Evolutionary conservation across 805 yeast genomes (phyloP), one percentile per base, ranked within the genome.

Genomic region (Zygosaccharomyces kombuchaensis): DNA sequence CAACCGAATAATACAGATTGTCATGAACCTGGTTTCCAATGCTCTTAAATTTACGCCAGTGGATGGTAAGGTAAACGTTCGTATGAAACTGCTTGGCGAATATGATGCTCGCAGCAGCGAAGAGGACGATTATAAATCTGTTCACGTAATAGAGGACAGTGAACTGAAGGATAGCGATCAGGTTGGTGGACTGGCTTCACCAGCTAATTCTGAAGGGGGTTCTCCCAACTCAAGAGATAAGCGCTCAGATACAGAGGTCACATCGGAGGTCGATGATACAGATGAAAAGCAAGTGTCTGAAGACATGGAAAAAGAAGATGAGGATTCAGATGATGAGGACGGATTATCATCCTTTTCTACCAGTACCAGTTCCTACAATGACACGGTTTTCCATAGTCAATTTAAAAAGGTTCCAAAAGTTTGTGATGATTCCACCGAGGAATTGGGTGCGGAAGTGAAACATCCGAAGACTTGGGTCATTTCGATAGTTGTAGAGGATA

Each of bases 11-110:
- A 79, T 87, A 45, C 99, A 91, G 64, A 84, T 93, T 40, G 82
- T 91, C 6, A 89, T 91, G 90, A 93, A 93, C 58, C 71, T 93
- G 45, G 93, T 91, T 8, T 84, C 95, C 13, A 91, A 93, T 66
- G 82, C 96, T 0, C 71, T 93, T 56, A 93, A 93, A 63, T 93
- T 93, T 58, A 90, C 98, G 0, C 96, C 96, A 0, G 84, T 81
- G 13, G 87, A 87, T 48, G 98, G 97, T 2, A 74, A 77, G 12
- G 95, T 90, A 9, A 74, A 74, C 23, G 87, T 87, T 7, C 62
- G 72, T 1, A 76, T 84, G 52, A 76, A 72, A 50, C 62, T 83
- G n/a, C 45, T 83, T 14, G 93, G 93, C 32, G 86, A 81, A 58
- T 86, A 82, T 58, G 93, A 84, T 57, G 74, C 70, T 55, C 68